phyloP scores from a whole-genome alignment of 1,284 basidiomycete species.

The Heterobasidion parviporum region DNA sequence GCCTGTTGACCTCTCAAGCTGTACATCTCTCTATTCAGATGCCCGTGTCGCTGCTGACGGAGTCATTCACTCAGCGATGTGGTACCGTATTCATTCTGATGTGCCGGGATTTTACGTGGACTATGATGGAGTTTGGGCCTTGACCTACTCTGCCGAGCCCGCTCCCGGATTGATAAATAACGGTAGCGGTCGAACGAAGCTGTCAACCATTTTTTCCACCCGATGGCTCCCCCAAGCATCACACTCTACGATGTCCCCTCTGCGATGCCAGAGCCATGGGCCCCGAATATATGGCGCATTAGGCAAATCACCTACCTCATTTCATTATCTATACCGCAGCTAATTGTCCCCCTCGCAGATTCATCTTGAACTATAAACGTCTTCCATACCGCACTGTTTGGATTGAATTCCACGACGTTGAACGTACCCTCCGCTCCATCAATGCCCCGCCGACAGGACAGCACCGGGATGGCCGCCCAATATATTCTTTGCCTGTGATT shows the following conservation, averaged over 20 bases:
- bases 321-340: background rate
- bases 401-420: slow-evolving; percentile 63
- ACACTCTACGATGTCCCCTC: slow-evolving; percentile 61
- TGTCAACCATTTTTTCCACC: background rate
- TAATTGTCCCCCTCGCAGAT: slow-evolving; percentile 27
- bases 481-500: slow-evolving; percentile 63
- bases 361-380: slow-evolving; percentile 66
- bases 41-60: background rate
- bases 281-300: slow-evolving; percentile 63
- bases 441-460: slow-evolving; percentile 47
- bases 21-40: background rate
- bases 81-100: background rate
- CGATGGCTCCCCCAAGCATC: slow-evolving; percentile 24
- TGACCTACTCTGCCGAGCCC: background rate
- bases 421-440: slow-evolving; percentile 46
- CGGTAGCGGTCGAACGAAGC: background rate
- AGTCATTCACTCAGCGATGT: background rate
- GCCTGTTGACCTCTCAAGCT: background rate
- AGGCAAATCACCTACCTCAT: slow-evolving; percentile 15
- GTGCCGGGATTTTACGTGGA: background rate
- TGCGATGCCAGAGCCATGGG: slow-evolving; percentile 55
- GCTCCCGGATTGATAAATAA: background rate
- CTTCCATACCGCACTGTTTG: slow-evolving; percentile 59
- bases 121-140: background rate
- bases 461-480: slow-evolving; percentile 45